Percentiles rank a stretch among this genome's conserved stretches.
These are phyloP conservation scores for Leccinum sublutescens DNA, from an alignment of 768 basidiomycete species.

Conservation along the genomic window DNA sequence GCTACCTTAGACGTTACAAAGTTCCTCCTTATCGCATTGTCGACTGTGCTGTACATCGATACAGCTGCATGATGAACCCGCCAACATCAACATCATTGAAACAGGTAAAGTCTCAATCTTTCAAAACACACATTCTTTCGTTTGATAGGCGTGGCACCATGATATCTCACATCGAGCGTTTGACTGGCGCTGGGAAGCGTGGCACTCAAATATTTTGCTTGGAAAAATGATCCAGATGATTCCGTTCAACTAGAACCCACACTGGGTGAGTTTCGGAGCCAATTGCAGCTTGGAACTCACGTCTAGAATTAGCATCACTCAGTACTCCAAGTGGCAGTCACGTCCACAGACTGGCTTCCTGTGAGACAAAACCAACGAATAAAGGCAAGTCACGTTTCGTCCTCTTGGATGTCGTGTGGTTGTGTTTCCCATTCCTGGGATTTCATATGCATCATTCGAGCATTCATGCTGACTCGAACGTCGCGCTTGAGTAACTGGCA, in stretches of 20 bases:
- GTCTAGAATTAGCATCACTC: background rate
- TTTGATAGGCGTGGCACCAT: background rate
- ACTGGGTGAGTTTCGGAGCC: background rate
- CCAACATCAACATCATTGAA: background rate
- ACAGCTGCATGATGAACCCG: no score
- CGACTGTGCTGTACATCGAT: no score
- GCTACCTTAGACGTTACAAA: no score
- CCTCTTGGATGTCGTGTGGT: background rate
- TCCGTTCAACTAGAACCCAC: background rate
- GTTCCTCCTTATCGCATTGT: no score
- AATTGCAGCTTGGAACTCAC: background rate
- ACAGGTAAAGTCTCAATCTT: background rate
- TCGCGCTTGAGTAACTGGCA: background rate
- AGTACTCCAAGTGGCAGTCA: background rate
- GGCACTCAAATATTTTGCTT: background rate
- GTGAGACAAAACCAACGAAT: conserved; percentile 12
- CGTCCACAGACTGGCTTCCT: conserved; percentile 3
- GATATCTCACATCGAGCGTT: no score
- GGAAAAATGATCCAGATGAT: background rate
- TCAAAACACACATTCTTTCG: no score
- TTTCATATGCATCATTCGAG: background rate
- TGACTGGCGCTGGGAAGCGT: background rate
- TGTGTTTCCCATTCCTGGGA: conserved; percentile 12
- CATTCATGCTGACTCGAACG: background rate
- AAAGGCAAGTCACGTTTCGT: background rate